Evolutionary conservation across 768 basidiomycete species (phyloP), one percentile per base, ranked within the genome.

Genomic region (Trametes cubensis): DNA sequence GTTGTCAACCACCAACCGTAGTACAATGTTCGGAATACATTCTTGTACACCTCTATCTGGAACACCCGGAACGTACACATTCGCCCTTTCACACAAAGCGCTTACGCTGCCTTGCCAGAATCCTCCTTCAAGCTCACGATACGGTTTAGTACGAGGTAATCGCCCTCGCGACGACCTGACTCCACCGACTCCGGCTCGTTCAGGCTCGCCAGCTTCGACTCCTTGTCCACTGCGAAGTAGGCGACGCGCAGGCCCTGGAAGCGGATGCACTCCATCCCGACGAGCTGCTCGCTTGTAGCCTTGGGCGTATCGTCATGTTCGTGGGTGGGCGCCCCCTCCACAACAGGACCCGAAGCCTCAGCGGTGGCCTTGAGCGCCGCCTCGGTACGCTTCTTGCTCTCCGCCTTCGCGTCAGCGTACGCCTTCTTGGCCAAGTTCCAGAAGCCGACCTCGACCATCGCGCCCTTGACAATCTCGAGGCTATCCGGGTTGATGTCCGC

Each of bases 201-300:
- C 28, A 96, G 73, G 58, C 81, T 83, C 17, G 82, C 83, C 39
- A 95, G 69, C 39, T 82, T 80, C 40, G 94, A 79, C 69, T 98
- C 95, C 74, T 87, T 89, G 73, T 99, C 97, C 26, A 98, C 79
- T 20, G 92, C 84, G 71, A 99, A 98, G 78, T 98, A 99, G 3
- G 90, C 97, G 49, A 98, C 88, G 11, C 97, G 87, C 70, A 98
- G 80, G 8, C 95, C 97, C 76, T 99, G 97, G 87, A 99, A 98
- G 41, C 97, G 84, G 58, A 98, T 83, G 71, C 89, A 92, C 75
- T 98, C 97, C 73, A 90, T 90, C 26, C 91, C 96, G 47, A 92
- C 84, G 42, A 96, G 80, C 73, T 93, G 91, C 57, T 86, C 88
- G 54, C 82, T 85, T 6, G 87, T 91, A 21, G 88, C 87, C 51